A percentile compares a stretch with the other conserved stretches of the same genome.
phyloP scores from a whole-genome alignment of 331 rosid genomes.

The Quercus lobata region DNA sequence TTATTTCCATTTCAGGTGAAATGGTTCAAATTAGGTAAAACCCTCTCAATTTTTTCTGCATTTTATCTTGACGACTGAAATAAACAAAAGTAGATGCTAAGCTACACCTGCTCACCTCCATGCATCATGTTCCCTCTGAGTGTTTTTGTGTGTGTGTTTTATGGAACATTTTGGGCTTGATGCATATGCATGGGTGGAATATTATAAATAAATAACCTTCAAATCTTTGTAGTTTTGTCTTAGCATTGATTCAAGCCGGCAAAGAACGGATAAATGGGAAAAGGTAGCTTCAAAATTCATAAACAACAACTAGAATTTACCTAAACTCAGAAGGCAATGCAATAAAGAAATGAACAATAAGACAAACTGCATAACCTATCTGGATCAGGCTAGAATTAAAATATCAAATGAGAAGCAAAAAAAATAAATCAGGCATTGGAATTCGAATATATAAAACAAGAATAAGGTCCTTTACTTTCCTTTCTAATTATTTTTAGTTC shows the following conservation, averaged over 20 bases:
- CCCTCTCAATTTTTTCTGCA: not conserved
- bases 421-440: slow-evolving; percentile 5
- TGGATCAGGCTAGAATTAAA: slow-evolving; percentile 5
- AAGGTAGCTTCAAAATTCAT: slow-evolving; percentile 31
- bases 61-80: not conserved
- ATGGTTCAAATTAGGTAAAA: not conserved
- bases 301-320: slow-evolving; percentile 27
- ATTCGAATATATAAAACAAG: slow-evolving; percentile 13
- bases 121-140: slow-evolving; percentile 3
- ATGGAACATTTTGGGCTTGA: slow-evolving; percentile 22
- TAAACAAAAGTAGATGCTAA: not conserved
- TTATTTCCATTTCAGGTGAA: no score
- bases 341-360: slow-evolving; percentile 11
- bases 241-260: slow-evolving; percentile 18
- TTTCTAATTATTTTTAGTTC: slow-evolving; percentile 7
- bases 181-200: not conserved
- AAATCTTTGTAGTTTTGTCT: slow-evolving; percentile 18
- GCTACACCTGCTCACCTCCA: not conserved
- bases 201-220: slow-evolving; percentile 10
- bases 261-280: slow-evolving; percentile 16
- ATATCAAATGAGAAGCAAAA: slow-evolving; percentile 2
- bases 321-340: slow-evolving; percentile 15
- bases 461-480: slow-evolving; percentile 6
- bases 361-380: slow-evolving; percentile 28
- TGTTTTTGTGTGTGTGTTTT: slow-evolving; percentile 11